Conservation (phyloP, 495 filamentous ascomycete species). For the Penicillium egyptiacum region DNA sequence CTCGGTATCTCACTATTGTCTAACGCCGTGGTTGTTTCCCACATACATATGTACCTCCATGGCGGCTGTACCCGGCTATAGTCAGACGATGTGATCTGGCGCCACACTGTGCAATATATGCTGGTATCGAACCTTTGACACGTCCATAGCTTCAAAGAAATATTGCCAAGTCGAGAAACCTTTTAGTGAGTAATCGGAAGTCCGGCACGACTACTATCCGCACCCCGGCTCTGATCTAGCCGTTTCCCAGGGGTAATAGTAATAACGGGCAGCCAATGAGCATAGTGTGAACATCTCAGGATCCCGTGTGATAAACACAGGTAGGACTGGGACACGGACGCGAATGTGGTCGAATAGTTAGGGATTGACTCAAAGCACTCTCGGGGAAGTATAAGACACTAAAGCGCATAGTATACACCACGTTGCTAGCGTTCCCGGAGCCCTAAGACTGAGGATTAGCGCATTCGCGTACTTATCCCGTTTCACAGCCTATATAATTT, state of each 20-base stretch:
- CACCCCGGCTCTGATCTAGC: constrained; percentile 6
- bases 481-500: no score
- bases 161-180: constrained; percentile 15
- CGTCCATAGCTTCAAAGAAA: not conserved
- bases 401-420: not conserved
- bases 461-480: no score
- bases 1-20: not conserved
- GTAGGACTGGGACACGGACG: not conserved
- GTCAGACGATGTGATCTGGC: constrained; percentile 1
- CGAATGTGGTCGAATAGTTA: not conserved
- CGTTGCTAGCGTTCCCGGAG: not conserved
- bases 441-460: no score
- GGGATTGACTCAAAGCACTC: not conserved
- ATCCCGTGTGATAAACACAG: constrained; percentile 17
- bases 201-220: constrained; percentile 18
- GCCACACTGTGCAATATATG: not conserved
- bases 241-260: constrained; percentile 13
- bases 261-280: constrained; percentile 8
- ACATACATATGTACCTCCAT: no score
- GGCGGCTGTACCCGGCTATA: not conserved
- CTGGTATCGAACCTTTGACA: not conserved
- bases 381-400: constrained; percentile 24
- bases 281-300: not conserved
- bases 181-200: constrained; percentile 11
- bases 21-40: not conserved